Evolutionary conservation across 352 stramenopile species (phyloP).

Genomic region (Pythium vanterpoolii): DNA sequence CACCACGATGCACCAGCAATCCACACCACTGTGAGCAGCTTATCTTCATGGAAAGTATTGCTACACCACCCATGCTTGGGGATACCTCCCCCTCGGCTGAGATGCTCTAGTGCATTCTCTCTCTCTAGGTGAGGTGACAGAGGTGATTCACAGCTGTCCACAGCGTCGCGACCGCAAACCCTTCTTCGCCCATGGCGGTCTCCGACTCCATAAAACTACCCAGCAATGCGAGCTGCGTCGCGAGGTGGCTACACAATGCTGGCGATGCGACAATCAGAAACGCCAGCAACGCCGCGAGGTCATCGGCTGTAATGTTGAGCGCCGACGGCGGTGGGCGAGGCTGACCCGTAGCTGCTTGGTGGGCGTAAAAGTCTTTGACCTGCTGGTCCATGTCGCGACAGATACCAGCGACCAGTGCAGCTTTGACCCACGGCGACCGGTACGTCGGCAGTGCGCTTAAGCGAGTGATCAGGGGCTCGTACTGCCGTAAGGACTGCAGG

Average conservation of each 20-base stretch:
- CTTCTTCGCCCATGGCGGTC: slow-evolving; percentile 34
- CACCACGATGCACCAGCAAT: not conserved
- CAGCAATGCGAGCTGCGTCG: slow-evolving; percentile 58
- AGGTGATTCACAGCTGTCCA: slow-evolving; percentile 44
- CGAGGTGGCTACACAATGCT: slow-evolving; percentile 39
- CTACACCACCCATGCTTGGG: too few species aligned
- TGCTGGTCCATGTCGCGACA: slow-evolving; percentile 43
- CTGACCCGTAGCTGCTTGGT: not conserved
- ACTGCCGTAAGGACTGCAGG: slow-evolving; percentile 34
- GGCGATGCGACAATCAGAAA: slow-evolving; percentile 53
- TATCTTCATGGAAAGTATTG: not conserved
- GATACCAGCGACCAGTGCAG: slow-evolving; percentile 37
- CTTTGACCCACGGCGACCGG: slow-evolving; percentile 55
- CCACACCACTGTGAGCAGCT: not conserved
- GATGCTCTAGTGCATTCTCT: not conserved
- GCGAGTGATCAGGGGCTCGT: slow-evolving; percentile 32
- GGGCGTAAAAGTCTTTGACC: slow-evolving; percentile 43
- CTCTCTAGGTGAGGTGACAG: slow-evolving; percentile 21
- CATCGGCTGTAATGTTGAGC: slow-evolving; percentile 46
- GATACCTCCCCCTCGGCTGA: not conserved
- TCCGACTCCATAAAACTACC: slow-evolving; percentile 44
- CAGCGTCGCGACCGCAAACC: slow-evolving; percentile 55
- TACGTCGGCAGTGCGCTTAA: slow-evolving; percentile 46
- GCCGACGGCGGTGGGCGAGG: slow-evolving; percentile 11
- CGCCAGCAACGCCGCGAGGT: slow-evolving; percentile 45